Base-by-base conservation (phyloP, 148 eudicot species). In the Suaeda aralocaspica region DNA sequence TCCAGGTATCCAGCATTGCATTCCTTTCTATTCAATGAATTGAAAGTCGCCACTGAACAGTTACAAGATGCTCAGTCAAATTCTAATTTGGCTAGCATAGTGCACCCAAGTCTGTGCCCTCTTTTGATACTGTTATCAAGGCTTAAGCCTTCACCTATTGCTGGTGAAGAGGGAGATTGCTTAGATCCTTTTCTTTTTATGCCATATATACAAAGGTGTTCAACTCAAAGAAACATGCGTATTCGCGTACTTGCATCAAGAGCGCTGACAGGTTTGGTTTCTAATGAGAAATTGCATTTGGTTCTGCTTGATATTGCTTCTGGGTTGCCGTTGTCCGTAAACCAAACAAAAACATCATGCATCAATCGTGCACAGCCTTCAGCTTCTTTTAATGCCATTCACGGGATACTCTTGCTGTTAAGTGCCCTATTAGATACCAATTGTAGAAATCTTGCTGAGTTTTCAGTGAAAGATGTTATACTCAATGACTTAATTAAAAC, bases 61-160 rank as follows among this genome's bases (percentile, higher is more conserved):
- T 91, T 94, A 68, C 66, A 55, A 21, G 82, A 72, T 71, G 87
- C 70, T 59, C 77, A 70, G 51, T 80, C 80, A 67, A 81, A 83
- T 41, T 80, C 91, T 59, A 84, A 86, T 67, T 74, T 89, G 68
- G 86, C 90, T 36, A 84, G 75, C 70, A 84, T 67, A 75, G 96
- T 91, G 52, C 99, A 91, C 72, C 99, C 99, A 58, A 94, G 99
- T 81, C 76, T 94, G 73, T 94, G 97, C 71, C 99, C 99, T 16
- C 76, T 94, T 64, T 78, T 91, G 72, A 94, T 94, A 74, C 86
- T 94, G 60, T 72, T 94, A 73, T 89, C 97, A 19, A 86, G 97
- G 79, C 92, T 94, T 71, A 94, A 84, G 79, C 96, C 99, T 78
- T 94, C 99, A 60, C 80, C 99, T 33, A 83, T 94, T 61, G 72